Conservation (phyloP, 2,329 filamentous ascomycete species). For the Fusarium sp. region DNA sequence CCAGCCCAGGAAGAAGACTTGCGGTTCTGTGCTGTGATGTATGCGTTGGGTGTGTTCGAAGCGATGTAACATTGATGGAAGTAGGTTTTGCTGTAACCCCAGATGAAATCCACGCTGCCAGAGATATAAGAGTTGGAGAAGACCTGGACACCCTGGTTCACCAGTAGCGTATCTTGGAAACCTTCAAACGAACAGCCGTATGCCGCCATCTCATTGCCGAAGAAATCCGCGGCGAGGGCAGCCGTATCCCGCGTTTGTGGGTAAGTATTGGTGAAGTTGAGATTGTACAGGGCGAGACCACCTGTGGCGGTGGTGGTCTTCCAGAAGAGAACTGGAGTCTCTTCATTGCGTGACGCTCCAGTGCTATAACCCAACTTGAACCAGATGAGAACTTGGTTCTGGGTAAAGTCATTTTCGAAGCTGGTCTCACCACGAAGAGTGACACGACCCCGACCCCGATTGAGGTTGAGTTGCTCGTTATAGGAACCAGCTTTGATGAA, state of each 20-base stretch:
- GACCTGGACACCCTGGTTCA: conserved; percentile 58
- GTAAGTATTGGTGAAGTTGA: conserved; percentile 63
- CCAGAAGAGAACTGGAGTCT: conserved; percentile 57
- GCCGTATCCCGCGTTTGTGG: conserved; percentile 58
- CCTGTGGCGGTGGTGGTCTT: conserved; percentile 57
- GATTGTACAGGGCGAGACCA: conserved; percentile 69
- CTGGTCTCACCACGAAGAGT: conserved; percentile 38
- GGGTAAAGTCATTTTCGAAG: conserved; percentile 39
- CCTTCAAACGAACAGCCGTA: conserved; percentile 60
- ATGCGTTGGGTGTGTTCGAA: conserved; percentile 48
- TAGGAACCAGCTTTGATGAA: conserved; percentile 42
- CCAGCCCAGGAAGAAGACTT: conserved; percentile 46
- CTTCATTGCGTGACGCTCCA: conserved; percentile 54
- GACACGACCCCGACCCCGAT: conserved; percentile 24
- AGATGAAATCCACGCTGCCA: conserved; percentile 41
- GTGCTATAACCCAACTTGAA: conserved; percentile 47
- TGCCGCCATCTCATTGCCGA: conserved; percentile 45
- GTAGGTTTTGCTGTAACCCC: conserved; percentile 50
- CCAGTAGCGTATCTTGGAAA: conserved; percentile 63
- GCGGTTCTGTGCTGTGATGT: conserved; percentile 50
- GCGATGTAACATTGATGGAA: conserved; percentile 55
- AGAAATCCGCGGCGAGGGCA: conserved; percentile 52
- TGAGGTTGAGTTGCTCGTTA: conserved; percentile 38
- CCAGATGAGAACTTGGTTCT: conserved; percentile 37
- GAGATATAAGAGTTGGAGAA: conserved; percentile 56